Base-by-base conservation (phyloP, 2,329 filamentous ascomycete genomes). In the Fusarium oxysporum region DNA sequence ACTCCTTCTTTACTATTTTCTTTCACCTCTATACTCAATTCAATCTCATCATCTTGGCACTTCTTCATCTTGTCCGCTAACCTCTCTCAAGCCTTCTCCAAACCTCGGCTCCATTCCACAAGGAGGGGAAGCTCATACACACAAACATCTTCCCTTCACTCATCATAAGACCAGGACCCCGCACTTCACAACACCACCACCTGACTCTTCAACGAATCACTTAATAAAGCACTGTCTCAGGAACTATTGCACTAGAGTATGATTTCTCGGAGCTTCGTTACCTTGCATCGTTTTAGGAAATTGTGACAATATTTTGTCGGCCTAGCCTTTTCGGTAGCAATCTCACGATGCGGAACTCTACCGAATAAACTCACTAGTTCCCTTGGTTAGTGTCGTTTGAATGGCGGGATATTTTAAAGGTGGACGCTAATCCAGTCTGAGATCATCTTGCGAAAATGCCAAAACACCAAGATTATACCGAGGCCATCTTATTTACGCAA, bases 151-250 rank as follows among this genome's bases (percentile, higher is more conserved):
- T 11, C 33, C 21, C 32, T 33, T n/a, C 13, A 45, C 9, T 37
- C 14, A 67, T 67, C 64, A 67, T 33, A 35, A 67, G 64, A 67
- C 45, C 54, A 16, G 16, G 19, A 67, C 64, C 64, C 64, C 64
- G 64, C 64, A 67, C 8, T 66, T 66, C 13, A 61, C 40, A 67
- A 61, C 64, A 67, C 64, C 64, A 61, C 50, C 33, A 67, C 30
- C 45, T 21, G 25, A 1, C 13, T 37, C 12, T 38, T 0, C 50
- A 23, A 19, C 64, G 37, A 65, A 65, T 67, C 53, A 51, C 9
- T 19, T 14, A 3, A 3, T 32, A 3, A 32, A 6, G 1, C 1
- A 40, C 5, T 25, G 23, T 45, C 30, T 28, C 40, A 41, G 19
- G 17, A 67, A 47, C 40, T 33, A 59, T 30, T 11, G 16, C 19